phyloP scores from a whole-genome alignment of 345 rosid genomes.

The Lumnitzera racemosa region DNA sequence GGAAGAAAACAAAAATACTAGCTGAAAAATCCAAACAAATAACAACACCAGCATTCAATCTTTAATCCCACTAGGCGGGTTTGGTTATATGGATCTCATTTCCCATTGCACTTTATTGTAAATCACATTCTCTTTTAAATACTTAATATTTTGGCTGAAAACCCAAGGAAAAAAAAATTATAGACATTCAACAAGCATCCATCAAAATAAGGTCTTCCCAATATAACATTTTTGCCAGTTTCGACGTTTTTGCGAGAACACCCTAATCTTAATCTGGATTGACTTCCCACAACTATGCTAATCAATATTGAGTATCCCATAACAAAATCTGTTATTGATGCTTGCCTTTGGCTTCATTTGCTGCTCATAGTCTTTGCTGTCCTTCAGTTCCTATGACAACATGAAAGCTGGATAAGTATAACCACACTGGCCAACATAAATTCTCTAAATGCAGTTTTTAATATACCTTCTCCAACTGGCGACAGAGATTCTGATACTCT shows the following conservation, averaged over 20 bases:
- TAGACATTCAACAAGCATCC: too few relatives aligned
- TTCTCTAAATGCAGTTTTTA: slow-evolving; percentile 3
- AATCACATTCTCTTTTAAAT: too few relatives aligned
- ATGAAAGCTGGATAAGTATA: slow-evolving; percentile 4
- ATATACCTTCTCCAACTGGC: slow-evolving; percentile 71
- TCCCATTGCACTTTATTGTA: too few relatives aligned
- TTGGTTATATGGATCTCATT: too few relatives aligned
- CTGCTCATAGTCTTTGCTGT: slow-evolving; percentile 70
- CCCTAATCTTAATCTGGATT: too few relatives aligned
- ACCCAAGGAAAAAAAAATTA: too few relatives aligned
- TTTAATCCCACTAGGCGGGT: too few relatives aligned
- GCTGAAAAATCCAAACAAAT: neutral
- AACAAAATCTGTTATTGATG: slow-evolving; percentile 4
- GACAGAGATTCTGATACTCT: slow-evolving; percentile 41
- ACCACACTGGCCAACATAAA: slow-evolving; percentile 4
- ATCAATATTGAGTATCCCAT: neutral
- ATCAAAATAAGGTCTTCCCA: too few relatives aligned
- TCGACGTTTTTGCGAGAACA: too few relatives aligned
- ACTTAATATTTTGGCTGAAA: too few relatives aligned
- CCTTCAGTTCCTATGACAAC: slow-evolving; percentile 71
- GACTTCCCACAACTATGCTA: too few relatives aligned
- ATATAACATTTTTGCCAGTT: too few relatives aligned
- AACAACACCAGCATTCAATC: neutral
- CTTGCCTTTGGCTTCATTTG: slow-evolving; percentile 91
- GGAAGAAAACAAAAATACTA: neutral